phyloP scores from a whole-genome alignment of 495 filamentous ascomycete species.

The Aspergillus sparsus region DNA sequence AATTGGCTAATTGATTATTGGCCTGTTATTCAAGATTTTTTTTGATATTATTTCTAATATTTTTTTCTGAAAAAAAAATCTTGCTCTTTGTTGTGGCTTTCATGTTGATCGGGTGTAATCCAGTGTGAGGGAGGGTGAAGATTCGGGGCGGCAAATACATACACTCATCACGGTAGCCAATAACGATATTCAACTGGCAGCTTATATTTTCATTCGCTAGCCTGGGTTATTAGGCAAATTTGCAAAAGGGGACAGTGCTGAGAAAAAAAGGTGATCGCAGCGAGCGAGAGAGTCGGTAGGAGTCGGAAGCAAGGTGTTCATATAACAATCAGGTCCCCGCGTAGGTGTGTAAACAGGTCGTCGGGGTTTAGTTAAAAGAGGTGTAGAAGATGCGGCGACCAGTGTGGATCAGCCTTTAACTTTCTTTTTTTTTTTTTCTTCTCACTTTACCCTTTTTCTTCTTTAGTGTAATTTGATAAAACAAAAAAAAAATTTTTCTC shows the following conservation, averaged over 20 bases:
- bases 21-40: neutral
- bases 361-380: constrained; percentile 4
- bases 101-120: constrained; percentile 2
- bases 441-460: neutral
- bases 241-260: constrained; percentile 7
- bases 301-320: constrained; percentile 12
- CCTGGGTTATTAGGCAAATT: constrained; percentile 1
- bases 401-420: constrained; percentile 9
- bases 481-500: constrained; percentile 9
- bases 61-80: constrained; percentile 2
- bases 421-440: constrained; percentile 12
- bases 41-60: neutral
- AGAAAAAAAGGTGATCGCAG: neutral
- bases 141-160: constrained; percentile 11
- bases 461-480: no score
- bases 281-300: neutral
- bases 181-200: neutral
- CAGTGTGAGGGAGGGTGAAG: neutral
- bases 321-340: constrained; percentile 8
- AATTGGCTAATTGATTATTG: neutral
- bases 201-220: constrained; percentile 9
- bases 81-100: neutral
- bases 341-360: neutral
- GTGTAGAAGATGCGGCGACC: neutral
- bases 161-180: constrained; percentile 16